Conservation (phyloP, 495 filamentous ascomycete genomes). For the Penicillium angulare region DNA sequence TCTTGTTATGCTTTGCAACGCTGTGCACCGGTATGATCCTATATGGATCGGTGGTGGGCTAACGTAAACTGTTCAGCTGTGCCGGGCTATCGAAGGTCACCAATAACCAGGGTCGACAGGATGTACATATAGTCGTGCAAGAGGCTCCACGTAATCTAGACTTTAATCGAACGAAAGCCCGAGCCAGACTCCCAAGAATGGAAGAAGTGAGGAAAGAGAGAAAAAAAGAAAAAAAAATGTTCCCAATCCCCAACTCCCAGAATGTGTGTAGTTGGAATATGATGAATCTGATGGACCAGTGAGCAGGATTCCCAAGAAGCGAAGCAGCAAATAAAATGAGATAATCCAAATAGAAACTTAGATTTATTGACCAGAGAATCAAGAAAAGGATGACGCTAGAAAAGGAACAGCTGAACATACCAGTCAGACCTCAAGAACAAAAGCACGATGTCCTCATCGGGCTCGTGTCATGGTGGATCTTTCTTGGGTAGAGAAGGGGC, state of each 20-base stretch:
- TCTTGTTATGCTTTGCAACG: too few species aligned
- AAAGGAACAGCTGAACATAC: slow-evolving; percentile 5
- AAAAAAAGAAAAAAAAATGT: slow-evolving; percentile 7
- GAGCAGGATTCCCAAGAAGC: neutral
- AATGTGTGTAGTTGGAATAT: slow-evolving; percentile 6
- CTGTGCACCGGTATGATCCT: too few species aligned
- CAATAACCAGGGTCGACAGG: neutral
- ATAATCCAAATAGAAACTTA: neutral
- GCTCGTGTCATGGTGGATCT: slow-evolving; percentile 13
- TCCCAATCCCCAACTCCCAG: slow-evolving; percentile 2
- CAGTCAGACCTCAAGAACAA: neutral
- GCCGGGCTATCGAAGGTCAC: neutral
- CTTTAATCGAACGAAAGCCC: slow-evolving; percentile 1
- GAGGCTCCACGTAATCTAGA: neutral
- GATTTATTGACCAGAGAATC: neutral
- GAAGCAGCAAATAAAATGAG: neutral
- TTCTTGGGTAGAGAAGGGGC: slow-evolving; percentile 4
- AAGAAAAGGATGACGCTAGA: neutral
- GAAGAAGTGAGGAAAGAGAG: too few species aligned
- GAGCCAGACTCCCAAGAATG: too few species aligned
- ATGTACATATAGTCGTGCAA: neutral
- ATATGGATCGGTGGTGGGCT: neutral
- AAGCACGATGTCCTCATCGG: slow-evolving; percentile 11
- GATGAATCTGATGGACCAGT: slow-evolving; percentile 17
- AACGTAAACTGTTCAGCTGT: neutral